These are phyloP conservation scores for Evansstolkia leycettana DNA, from an alignment of 495 filamentous ascomycete genomes.

Conservation along the genomic window DNA sequence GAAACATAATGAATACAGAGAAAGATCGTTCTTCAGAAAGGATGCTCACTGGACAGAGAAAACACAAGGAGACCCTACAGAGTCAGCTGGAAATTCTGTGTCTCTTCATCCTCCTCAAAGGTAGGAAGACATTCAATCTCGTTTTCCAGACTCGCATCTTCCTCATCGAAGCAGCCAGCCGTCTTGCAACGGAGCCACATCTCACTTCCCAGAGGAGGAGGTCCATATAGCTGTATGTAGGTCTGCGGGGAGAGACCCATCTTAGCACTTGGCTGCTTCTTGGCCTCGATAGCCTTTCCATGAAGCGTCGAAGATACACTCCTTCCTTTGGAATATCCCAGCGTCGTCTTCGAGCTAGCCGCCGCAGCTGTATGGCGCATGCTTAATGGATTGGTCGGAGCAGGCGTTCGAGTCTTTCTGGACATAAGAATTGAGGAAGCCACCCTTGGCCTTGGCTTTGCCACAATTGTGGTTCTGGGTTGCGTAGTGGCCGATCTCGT, in stretches of 20 bases:
- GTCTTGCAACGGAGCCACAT: constrained; percentile 29
- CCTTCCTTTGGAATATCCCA: constrained; percentile 72
- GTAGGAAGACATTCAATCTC: constrained; percentile 18
- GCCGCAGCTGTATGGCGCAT: constrained; percentile 50
- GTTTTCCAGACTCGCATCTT: constrained; percentile 7
- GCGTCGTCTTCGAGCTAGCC: constrained; percentile 57
- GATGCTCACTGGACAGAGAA: too few relatives aligned
- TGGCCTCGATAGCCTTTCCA: constrained; percentile 10
- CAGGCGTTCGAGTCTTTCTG: constrained; percentile 23
- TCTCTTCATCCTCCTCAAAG: constrained; percentile 31
- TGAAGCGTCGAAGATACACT: constrained; percentile 40
- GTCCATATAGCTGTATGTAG: constrained; percentile 32
- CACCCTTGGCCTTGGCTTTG: constrained; percentile 25
- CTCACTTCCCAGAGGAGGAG: constrained; percentile 27
- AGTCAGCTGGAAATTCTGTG: constrained; percentile 30
- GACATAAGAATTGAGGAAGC: constrained; percentile 24
- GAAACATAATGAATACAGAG: too few relatives aligned
- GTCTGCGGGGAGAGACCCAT: constrained; percentile 26
- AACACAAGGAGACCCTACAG: constrained; percentile 8
- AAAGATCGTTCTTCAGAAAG: too few relatives aligned
- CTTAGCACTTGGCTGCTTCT: constrained; percentile 10
- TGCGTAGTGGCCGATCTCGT: constrained; percentile 20
- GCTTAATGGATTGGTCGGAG: constrained; percentile 35
- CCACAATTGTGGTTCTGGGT: constrained; percentile 23
- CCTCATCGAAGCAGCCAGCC: constrained; percentile 24